Conservation (phyloP, 106 monocot species). For the Dioscorea zingiberensis region DNA sequence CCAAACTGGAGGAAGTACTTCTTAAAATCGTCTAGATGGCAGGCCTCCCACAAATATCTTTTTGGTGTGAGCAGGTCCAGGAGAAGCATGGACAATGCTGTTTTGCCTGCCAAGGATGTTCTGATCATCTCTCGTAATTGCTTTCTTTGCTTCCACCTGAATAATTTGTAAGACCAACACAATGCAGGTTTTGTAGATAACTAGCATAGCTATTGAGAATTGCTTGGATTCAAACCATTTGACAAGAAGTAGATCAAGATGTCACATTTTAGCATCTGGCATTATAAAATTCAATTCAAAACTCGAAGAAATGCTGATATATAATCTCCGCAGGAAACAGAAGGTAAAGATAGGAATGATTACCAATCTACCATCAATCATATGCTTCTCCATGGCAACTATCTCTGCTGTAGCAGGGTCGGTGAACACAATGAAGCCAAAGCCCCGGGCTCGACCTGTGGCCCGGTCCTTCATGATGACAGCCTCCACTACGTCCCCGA, state of each 20-base stretch:
- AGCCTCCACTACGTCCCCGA: constrained; percentile 66
- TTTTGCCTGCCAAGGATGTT: constrained; percentile 16
- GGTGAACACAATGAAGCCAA: constrained; percentile 62
- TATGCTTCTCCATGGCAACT: constrained; percentile 76
- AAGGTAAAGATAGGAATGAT: background rate
- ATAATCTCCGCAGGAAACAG: no score
- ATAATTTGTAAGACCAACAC: background rate
- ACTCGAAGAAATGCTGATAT: no score
- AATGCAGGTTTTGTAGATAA: no score
- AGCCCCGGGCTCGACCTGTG: constrained; percentile 70
- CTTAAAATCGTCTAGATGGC: constrained; percentile 25
- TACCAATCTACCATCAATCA: constrained; percentile 87
- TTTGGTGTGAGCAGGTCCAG: constrained; percentile 7
- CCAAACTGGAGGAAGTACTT: constrained; percentile 39
- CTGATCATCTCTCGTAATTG: constrained; percentile 39
- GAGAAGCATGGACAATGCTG: constrained; percentile 1
- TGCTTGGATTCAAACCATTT: no score
- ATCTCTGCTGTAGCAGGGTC: constrained; percentile 55
- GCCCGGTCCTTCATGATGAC: constrained; percentile 69
- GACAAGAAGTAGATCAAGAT: no score
- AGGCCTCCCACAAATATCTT: no score
- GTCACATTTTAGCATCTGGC: no score
- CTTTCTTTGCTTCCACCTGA: constrained; percentile 49
- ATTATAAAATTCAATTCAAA: no score
- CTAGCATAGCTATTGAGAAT: no score